Evolutionary conservation across 1,284 basidiomycete genomes (phyloP).

Genomic region (Boletus subluridellus): DNA sequence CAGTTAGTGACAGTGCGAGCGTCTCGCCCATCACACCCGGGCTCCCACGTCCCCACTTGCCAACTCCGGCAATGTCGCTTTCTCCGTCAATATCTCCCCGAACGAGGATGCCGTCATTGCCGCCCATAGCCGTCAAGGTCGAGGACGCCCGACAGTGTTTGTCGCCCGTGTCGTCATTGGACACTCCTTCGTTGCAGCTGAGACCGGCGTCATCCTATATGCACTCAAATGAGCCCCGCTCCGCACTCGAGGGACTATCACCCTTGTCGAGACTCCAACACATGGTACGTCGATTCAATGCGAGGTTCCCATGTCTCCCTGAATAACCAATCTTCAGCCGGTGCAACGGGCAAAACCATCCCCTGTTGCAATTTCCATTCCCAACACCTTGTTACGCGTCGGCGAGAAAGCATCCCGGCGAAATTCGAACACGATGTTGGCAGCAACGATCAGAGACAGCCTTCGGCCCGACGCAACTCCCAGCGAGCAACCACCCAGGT

Average conservation of each 20-base stretch:
- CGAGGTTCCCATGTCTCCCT: neutral
- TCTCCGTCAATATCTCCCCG: constrained; percentile 19
- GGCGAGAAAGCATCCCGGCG: neutral
- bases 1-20: constrained; percentile 2
- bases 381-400: neutral
- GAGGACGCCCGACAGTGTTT: constrained; percentile 15
- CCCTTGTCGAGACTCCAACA: constrained; percentile 2
- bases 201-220: neutral
- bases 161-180: constrained; percentile 2
- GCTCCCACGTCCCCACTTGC: constrained; percentile 25
- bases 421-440: constrained; percentile 2
- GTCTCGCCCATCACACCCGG: constrained; percentile 19
- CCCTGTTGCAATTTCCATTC: neutral
- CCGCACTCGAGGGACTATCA: neutral
- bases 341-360: neutral
- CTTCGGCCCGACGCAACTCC: neutral
- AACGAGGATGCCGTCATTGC: constrained; percentile 25
- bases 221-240: neutral
- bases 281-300: constrained; percentile 6
- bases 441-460: constrained; percentile 10
- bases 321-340: neutral
- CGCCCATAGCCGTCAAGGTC: constrained; percentile 30
- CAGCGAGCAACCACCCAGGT: constrained; percentile 14
- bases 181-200: neutral
- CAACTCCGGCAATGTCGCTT: constrained; percentile 27